Evolutionary conservation across 2,329 filamentous ascomycete species (phyloP).

Genomic region (Parafenestella ontariensis): DNA sequence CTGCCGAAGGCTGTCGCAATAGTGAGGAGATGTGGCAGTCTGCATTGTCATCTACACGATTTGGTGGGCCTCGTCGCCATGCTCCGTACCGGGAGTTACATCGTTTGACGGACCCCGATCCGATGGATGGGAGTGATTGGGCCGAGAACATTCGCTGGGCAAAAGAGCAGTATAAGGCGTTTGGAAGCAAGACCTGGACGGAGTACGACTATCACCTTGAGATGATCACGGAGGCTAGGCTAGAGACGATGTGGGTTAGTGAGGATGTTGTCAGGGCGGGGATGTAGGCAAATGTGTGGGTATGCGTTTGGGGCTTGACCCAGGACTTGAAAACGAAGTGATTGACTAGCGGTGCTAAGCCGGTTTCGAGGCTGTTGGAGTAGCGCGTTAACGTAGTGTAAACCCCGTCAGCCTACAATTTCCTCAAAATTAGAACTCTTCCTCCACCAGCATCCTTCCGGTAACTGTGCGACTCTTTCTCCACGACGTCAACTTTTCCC

Average conservation of each 20-base stretch:
- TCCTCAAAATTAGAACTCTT: conserved; percentile 19
- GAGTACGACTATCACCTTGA: conserved; percentile 36
- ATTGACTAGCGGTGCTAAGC: too few species aligned
- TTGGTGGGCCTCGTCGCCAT: conserved; percentile 22
- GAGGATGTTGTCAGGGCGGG: conserved; percentile 19
- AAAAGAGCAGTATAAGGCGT: conserved; percentile 33
- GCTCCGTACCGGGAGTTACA: conserved; percentile 38
- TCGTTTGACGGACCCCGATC: conserved; percentile 23
- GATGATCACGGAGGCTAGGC: conserved; percentile 27
- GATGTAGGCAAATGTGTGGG: background rate
- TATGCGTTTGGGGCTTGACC: background rate
- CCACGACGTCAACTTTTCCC: conserved; percentile 48
- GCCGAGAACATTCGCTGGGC: conserved; percentile 46
- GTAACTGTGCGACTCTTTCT: conserved; percentile 41
- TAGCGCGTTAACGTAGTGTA: too few species aligned
- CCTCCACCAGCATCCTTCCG: conserved; percentile 33
- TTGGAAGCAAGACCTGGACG: conserved; percentile 32
- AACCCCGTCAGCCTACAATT: background rate
- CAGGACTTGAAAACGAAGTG: too few species aligned
- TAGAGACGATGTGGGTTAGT: conserved; percentile 32
- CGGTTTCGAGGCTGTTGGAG: too few species aligned
- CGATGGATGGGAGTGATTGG: conserved; percentile 32
- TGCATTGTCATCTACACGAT: conserved; percentile 24
- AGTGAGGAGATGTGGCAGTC: conserved; percentile 17
- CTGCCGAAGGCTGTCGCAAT: conserved; percentile 11